These are phyloP conservation scores for Blastocystis sp. DNA, from an alignment of 352 stramenopile species.

Conservation along the genomic window DNA sequence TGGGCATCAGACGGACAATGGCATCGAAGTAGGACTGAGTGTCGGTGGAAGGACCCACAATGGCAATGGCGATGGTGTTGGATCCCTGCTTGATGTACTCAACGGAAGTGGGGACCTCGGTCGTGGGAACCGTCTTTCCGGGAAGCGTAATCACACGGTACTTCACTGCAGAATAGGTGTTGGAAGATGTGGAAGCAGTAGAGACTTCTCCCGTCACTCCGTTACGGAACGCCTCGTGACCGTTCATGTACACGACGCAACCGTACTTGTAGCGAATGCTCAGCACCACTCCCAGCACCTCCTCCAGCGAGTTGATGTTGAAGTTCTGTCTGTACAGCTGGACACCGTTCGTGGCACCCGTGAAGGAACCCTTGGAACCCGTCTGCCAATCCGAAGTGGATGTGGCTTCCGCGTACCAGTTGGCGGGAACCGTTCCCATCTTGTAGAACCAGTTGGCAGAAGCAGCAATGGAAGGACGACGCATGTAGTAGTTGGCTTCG, in stretches of 20 bases:
- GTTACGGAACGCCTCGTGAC: neutral
- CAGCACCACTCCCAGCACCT: neutral
- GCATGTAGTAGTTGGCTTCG: no score
- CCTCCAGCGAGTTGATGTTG: neutral
- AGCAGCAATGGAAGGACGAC: no score
- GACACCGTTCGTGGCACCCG: neutral
- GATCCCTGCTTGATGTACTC: neutral
- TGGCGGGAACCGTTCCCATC: neutral
- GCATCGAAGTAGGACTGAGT: neutral
- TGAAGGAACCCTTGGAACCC: no score
- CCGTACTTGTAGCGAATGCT: neutral
- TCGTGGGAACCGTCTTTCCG: neutral
- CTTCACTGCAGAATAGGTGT: neutral
- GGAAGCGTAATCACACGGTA: neutral
- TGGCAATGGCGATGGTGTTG: constrained; percentile 6
- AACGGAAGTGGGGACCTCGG: neutral
- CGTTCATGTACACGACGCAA: neutral
- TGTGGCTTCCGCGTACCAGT: neutral
- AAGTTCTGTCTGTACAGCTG: neutral
- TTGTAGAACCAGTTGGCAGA: neutral
- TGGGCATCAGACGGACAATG: constrained; percentile 1
- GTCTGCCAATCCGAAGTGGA: neutral
- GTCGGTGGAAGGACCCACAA: neutral
- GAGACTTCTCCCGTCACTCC: neutral
- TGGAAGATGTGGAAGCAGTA: neutral